Evolutionary conservation across 1,139 yeast genomes (phyloP), one percentile per base, ranked within the genome.

Genomic region (Zygoascus meyerae): DNA sequence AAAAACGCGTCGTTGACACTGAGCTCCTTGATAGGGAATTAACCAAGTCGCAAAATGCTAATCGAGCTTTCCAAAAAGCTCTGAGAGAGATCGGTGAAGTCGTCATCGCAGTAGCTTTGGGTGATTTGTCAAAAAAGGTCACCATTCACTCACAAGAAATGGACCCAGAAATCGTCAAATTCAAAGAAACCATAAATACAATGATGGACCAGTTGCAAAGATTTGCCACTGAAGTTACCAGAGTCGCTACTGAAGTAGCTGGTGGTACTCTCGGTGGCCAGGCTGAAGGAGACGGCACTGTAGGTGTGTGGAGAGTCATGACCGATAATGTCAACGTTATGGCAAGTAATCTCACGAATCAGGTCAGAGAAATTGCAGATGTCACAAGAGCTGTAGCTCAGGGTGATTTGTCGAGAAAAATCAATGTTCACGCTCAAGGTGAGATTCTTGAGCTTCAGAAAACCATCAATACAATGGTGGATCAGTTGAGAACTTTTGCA

Each of bases 181-280:
- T 85, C 57, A 86, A 86, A 63, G 80, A 79, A 50, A 83, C 94
- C 12, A 85, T 86, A 59, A 86, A 86, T 63, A 81, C 87, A 14
- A 84, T 86, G 90, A 84, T 86, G 85, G 90, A 83, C 63, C 94
- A 85, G 65, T 71, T 86, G 50, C 92, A 83, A 61, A 77, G 86
- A 10, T 86, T 86, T 64, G 90, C 94, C 18, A 76, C 77, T 51
- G 95, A 85, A 64, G 94, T 85, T 34, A 83, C 92, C 30, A 79
- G 86, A 52, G 87, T 86, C 15, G 95, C 95, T 38, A 84, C 90
- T 9, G 94, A 86, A 59, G 95, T 86, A 29, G 92, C 95, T 33
- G 86, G 85, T 59, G 95, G 95, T 52, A 86, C 86, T 52, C 72
- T 86, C 44, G 95, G 95, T 55, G 95, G 95, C 32, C 94, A 84